Conservation (phyloP, 1,139 yeast genomes). For the Kazachstania sp. region DNA sequence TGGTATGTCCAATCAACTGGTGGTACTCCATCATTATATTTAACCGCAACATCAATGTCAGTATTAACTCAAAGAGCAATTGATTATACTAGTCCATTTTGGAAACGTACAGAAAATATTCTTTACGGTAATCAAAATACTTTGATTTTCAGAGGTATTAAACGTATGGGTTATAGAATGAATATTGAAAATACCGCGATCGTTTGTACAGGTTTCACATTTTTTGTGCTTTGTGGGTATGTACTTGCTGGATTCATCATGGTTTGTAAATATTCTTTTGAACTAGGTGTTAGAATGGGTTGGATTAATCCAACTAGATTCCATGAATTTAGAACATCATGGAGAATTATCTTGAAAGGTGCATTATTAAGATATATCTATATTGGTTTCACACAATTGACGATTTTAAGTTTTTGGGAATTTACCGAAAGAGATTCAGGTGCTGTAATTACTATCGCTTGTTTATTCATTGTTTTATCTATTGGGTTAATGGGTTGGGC, state of each 20-base stretch:
- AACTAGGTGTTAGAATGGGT: slow-evolving; percentile 36
- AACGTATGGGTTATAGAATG: slow-evolving; percentile 58
- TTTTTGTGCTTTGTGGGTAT: slow-evolving; percentile 59
- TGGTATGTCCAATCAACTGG: slow-evolving; percentile 81
- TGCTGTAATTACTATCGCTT: slow-evolving; percentile 63
- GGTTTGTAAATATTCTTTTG: slow-evolving; percentile 41
- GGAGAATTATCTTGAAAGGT: slow-evolving; percentile 53
- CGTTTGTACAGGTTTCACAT: slow-evolving; percentile 67
- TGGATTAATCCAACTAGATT: slow-evolving; percentile 42
- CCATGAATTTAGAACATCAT: slow-evolving; percentile 41
- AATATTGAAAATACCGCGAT: slow-evolving; percentile 63
- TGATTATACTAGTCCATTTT: slow-evolving; percentile 17
- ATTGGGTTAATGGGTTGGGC: slow-evolving; percentile 49
- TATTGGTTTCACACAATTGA: slow-evolving; percentile 66
- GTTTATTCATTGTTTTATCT: slow-evolving; percentile 48
- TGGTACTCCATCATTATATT: slow-evolving; percentile 56
- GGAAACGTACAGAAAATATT: slow-evolving; percentile 31
- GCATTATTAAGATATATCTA: slow-evolving; percentile 57
- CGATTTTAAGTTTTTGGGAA: slow-evolving; percentile 65
- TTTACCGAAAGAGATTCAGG: slow-evolving; percentile 61
- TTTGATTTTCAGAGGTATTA: slow-evolving; percentile 60
- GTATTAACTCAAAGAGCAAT: slow-evolving; percentile 61
- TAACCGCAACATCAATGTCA: slow-evolving; percentile 49
- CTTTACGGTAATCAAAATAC: slow-evolving; percentile 39
- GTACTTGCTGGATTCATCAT: slow-evolving; percentile 44